Base-by-base conservation (phyloP, 345 rosid species). In the Eucalyptus pauciflora region DNA sequence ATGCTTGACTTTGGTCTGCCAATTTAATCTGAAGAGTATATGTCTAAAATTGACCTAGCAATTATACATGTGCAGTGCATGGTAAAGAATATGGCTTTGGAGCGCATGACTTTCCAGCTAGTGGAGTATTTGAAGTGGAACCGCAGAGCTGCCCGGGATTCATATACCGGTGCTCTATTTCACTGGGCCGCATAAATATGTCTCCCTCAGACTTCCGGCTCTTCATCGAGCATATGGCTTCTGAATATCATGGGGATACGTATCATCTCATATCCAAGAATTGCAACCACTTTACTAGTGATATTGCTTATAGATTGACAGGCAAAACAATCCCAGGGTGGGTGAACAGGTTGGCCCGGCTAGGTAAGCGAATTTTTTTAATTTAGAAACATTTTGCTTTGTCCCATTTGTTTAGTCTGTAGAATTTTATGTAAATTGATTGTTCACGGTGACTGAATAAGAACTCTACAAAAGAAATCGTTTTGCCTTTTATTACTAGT, bases 121-220 rank as follows among this genome's bases (percentile, higher is more conserved):
- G 98, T 89, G 98, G 98, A 88, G 96, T 96, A 91, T 96, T 94
- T 86, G 98, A 96, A 91, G 98, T 95, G 87, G 97, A 96, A 87
- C 98, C 98, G 5, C 94, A 52, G 91, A 93, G 88, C 88, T 96
- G 98, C 90, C 98, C 96, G 1, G 98, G 97, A 88, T 96, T 94
- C 83, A 91, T 93, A 76, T 96, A 89, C 90, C 91, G 97, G 91
- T 91, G 93, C 90, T 94, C 98, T 76, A 88, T 96, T 81, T 50
- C 88, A 33, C 41, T 95, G 80, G 97, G 98, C 49, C 50, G 41
- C 79, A 87, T 90, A 88, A 91, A 89, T 69, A 94, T 96, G 95
- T 89, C 93, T 87, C 90, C 91, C 33, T 80, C 92, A 27, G 97
- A 94, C 88, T 94, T 94, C 87, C 94, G 94, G 87, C 88, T 89